Base-by-base conservation (phyloP, 805 yeast genomes). In the Nakazawaea siamensis region DNA sequence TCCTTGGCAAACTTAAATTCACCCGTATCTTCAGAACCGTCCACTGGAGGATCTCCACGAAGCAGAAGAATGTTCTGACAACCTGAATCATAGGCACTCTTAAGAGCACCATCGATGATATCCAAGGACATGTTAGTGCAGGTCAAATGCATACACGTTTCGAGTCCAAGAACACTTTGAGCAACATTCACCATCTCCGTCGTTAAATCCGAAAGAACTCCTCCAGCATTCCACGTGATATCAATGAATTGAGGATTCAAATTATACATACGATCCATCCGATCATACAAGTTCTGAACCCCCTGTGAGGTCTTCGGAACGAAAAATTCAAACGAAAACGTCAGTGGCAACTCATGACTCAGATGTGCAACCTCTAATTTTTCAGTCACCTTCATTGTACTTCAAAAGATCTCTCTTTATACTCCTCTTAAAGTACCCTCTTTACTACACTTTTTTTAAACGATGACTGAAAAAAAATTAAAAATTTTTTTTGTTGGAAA, bases 151-250 rank as follows among this genome's bases (percentile, higher is more conserved):
- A 92, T 88, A 55, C 97, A 92, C 0, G 97, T 90, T 51, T 90
- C 97, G 41, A 90, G 64, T 7, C 97, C 97, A 37, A 88, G 65
- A 3, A 86, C 88, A 2, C 88, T 77, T 47, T 88, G 95, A 1
- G 97, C 75, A 3, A 94, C 86, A 46, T 86, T 73, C 4, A 92
- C 94, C 73, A 92, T 80, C 46, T 92, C 97, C 24, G 87, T 81
- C 17, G 98, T 87, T 43, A 87, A 62, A 28, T 76, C 75, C 5
- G 94, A 78, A 33, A 81, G 60, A 31, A 94, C 70, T 5, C 97
- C 97, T 27, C 98, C 98, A 3, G 98, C 98, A 51, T 90, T 90
- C 98, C 98, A 92, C 1, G 98, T 92, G 43, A 92, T 83, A 54
- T 92, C 98, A 40, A 92, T 78, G 57, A 92, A 92, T 44, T 83